Evolutionary conservation across 2,329 filamentous ascomycete species (phyloP).

Genomic region (Ceratocystis huliohia): DNA sequence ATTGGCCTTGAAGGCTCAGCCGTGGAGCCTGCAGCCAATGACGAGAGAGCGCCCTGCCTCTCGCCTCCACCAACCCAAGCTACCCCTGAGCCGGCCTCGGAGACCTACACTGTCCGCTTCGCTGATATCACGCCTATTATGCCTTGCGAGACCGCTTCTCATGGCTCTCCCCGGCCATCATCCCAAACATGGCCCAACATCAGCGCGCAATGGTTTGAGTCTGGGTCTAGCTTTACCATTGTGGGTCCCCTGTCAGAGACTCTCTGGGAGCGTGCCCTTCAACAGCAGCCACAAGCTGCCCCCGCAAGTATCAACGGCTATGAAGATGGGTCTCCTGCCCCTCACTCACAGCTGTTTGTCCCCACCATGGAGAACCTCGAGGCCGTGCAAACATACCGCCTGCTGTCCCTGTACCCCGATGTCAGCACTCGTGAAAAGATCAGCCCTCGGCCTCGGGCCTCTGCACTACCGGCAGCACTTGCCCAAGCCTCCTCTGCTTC

Average conservation of each 20-base stretch:
- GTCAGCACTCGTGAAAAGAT: slow-evolving; percentile 9
- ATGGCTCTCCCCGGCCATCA: neutral
- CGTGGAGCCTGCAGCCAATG: neutral
- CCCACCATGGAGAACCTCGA: slow-evolving; percentile 18
- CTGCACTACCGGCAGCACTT: neutral
- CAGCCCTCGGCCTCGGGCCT: neutral
- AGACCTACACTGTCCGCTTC: slow-evolving; percentile 12
- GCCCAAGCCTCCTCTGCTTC: neutral
- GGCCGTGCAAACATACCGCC: slow-evolving; percentile 19
- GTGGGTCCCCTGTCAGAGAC: slow-evolving; percentile 13
- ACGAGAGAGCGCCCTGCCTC: neutral
- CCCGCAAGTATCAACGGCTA: neutral
- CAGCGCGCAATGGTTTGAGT: neutral
- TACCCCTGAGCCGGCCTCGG: neutral
- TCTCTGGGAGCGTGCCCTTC: slow-evolving; percentile 18
- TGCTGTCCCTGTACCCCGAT: slow-evolving; percentile 15
- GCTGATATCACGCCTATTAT: slow-evolving; percentile 5
- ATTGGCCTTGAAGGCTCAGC: neutral
- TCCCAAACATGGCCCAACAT: neutral
- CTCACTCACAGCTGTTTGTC: neutral
- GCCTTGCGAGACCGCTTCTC: neutral
- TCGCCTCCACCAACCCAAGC: neutral
- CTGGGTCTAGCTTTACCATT: slow-evolving; percentile 14
- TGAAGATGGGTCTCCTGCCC: neutral
- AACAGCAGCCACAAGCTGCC: neutral